Conservation (phyloP, 176 grass and related monocot species). For the Oryza brachyantha region DNA sequence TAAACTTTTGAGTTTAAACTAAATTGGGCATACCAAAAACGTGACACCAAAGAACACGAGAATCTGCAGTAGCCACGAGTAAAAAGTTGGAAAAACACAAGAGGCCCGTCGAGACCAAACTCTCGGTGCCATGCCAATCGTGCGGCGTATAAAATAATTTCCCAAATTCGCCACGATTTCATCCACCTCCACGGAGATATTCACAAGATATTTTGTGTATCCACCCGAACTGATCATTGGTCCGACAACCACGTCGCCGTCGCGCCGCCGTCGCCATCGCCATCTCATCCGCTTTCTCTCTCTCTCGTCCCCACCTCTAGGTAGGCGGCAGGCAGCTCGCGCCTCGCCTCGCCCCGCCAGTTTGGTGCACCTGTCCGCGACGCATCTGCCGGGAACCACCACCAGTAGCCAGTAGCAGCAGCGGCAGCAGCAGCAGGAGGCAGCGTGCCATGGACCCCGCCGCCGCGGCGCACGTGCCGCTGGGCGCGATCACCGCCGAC, state of each 20-base stretch:
- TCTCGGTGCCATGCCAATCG: background rate
- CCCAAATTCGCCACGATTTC: background rate
- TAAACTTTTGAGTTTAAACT: no score
- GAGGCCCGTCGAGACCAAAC: background rate
- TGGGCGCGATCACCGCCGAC: constrained; percentile 55
- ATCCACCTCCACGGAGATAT: background rate
- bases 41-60: background rate
- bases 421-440: background rate
- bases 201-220: background rate
- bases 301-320: background rate
- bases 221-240: background rate
- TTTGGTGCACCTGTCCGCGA: constrained; percentile 26
- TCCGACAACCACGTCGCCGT: background rate
- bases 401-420: no score
- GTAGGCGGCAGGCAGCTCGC: background rate
- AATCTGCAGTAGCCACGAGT: background rate
- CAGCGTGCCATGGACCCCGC: background rate
- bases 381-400: background rate
- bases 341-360: background rate
- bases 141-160: background rate
- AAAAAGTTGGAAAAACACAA: background rate
- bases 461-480: constrained; percentile 48
- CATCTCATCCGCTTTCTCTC: background rate
- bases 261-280: background rate
- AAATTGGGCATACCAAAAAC: no score